Conservation (phyloP, 2,329 filamentous ascomycete genomes). For the Trichophyton benhamiae region DNA sequence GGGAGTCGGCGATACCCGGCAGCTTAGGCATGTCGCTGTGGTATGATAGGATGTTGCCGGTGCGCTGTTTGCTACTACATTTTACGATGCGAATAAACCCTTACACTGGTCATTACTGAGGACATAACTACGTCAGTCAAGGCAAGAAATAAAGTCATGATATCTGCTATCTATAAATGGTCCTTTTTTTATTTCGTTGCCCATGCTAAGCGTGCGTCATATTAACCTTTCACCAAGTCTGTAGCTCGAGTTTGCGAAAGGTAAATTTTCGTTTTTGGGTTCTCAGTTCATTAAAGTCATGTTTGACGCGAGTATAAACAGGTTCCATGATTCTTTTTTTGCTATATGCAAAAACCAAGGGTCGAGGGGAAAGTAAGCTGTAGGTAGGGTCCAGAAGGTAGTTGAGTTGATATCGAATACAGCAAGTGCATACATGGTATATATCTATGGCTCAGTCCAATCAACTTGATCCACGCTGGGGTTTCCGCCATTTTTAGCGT, state of each 20-base stretch:
- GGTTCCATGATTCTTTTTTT: background rate
- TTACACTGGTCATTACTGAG: too few species aligned
- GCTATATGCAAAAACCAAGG: background rate
- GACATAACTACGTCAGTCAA: background rate
- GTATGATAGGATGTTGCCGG: too few species aligned
- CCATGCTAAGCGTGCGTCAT: background rate
- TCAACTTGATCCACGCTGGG: constrained; percentile 85
- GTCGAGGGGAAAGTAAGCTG: too few species aligned
- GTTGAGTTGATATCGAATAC: background rate
- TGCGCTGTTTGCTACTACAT: too few species aligned
- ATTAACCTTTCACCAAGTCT: background rate
- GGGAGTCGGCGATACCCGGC: too few species aligned
- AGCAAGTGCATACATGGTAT: background rate
- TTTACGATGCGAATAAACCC: too few species aligned
- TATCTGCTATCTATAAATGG: background rate
- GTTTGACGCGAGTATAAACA: background rate
- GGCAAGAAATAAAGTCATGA: background rate
- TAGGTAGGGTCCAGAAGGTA: background rate
- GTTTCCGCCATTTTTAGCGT: constrained; percentile 55
- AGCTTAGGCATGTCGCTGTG: too few species aligned
- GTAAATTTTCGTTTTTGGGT: background rate
- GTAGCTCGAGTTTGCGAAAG: background rate
- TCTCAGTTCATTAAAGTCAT: constrained; percentile 2
- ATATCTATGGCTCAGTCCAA: constrained; percentile 63
- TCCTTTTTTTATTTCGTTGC: background rate